Base-by-base conservation (phyloP, 2,329 filamentous ascomycete genomes). In the Pseudopithomyces chartarum region DNA sequence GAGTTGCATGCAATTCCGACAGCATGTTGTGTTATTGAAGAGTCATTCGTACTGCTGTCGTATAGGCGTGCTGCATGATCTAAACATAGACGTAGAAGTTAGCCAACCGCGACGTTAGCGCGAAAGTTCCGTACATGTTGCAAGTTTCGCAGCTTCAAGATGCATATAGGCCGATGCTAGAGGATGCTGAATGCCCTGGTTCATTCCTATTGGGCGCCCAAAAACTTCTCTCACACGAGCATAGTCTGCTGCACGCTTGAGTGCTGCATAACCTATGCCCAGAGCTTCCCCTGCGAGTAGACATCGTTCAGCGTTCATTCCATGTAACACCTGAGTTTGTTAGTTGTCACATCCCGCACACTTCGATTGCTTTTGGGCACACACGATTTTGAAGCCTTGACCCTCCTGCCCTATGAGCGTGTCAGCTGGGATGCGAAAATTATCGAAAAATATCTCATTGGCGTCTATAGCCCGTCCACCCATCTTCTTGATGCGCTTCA, bases 381-480 rank as follows among this genome's bases (percentile, higher is more conserved):
- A 17, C 38, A 79, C 85, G 54, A 92, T 89, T 66, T 87, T 88
- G 81, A 96, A 96, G 0, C 92, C 91, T 55, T 90, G 82, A 5
- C 87, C 87, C 71, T 95, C 89, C 32, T 84, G 70, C 0, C 91
- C 91, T 40, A 96, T 85, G 0, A 94, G 78, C 0, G 85, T 80
- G 39, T 85, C 80, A 0, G 82, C 81, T 0, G 88, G 85, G 13
- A 95, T 85, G 3, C 76, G 73, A 73, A 93, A 96, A 62, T 88
- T 85, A 73, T 95, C 90, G 70, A 96, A 95, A 74, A 96, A 96
- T 1, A 96, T 88, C 69, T 95, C 90, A 63, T 96, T 96, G 0
- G 91, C 90, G 66, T 95, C 91, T 1, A 96, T 86, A 0, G 90
- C 90, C 12, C 90, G 81, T 0, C 90, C 90, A 8, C 92, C 92